Evolutionary conservation across 306 rosid species (phyloP), one percentile per base, ranked within the genome.

Genomic region (Mimosa bimucronata): DNA sequence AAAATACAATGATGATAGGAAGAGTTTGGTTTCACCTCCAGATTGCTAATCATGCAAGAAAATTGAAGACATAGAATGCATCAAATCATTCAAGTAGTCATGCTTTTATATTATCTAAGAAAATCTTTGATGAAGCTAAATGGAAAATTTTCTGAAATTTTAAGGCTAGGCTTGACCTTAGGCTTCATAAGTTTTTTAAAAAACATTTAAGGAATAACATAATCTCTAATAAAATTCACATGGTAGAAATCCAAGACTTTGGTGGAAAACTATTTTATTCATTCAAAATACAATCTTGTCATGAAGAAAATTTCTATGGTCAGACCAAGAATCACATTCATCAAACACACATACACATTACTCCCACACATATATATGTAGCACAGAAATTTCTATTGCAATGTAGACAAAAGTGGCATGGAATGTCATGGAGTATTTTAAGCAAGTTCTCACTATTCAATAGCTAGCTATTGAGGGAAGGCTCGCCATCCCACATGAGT

Each of bases 1-100:
- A 71, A 68, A 25, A 73, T 16, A 62, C 77, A 77, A 66, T 38
- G 14, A 44, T 69, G 66, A 81, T 29, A 66, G 40, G 21, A 77
- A 81, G 40, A 66, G 50, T 76, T 45, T 31, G 53, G 48, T 66
- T 73, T 66, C 23, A 66, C 37, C 76, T 23, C 14, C 16, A 67
- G 73, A 60, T 73, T 73, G 72, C 3, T 8, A 21, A 55, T 55
- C 19, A 19, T 7, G 11, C 10, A 5, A 53, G 26, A 53, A 53
- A 48, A 15, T 5, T 7, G 55, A 48, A 57, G 15, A 10, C 13
- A 11, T 9, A 10, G 16, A 15, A 23, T 57, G 29, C 31, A 9
- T 3, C 65, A 0, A 3, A 57, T 57, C 15, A 28, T 26, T 60
- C 19, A 60, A 26, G 37, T 26, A 3, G 8, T 60, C 16, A 21